A percentile compares a stretch with the other conserved stretches of the same genome.
Evolutionary conservation across 805 yeast species (phyloP).

Genomic region (Saccharomycodes ludwigii): DNA sequence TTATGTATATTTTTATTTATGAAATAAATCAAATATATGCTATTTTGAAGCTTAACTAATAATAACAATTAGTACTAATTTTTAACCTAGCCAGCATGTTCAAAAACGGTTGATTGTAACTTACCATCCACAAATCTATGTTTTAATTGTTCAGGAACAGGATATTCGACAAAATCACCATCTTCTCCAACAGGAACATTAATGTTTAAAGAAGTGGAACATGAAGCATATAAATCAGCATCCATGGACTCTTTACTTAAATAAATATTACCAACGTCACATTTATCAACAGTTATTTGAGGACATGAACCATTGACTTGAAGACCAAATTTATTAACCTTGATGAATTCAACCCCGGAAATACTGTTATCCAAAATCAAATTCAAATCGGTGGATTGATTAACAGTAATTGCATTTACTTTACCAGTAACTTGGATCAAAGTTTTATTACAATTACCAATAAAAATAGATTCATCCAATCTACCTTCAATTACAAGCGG

Average conservation of each 20-base stretch:
- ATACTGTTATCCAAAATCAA: slow-evolving; percentile 75
- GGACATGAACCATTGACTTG: slow-evolving; percentile 81
- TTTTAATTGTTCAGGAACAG: slow-evolving; percentile 86
- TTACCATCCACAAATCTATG: slow-evolving; percentile 55
- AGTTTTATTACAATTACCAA: slow-evolving; percentile 64
- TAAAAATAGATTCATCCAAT: slow-evolving; percentile 78
- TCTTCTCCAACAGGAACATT: slow-evolving; percentile 64
- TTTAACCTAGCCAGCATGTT: slow-evolving; percentile 53
- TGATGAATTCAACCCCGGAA: slow-evolving; percentile 80
- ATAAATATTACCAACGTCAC: slow-evolving; percentile 76
- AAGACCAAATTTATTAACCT: slow-evolving; percentile 66
- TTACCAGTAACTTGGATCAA: slow-evolving; percentile 83
- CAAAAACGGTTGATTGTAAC: slow-evolving; percentile 60
- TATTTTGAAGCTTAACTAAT: too few species aligned
- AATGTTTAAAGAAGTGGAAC: slow-evolving; percentile 75
- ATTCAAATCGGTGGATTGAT: slow-evolving; percentile 60
- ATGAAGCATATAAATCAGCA: slow-evolving; percentile 72
- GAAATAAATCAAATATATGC: too few species aligned
- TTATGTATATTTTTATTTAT: too few species aligned
- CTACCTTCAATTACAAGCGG: slow-evolving; percentile 59
- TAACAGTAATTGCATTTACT: slow-evolving; percentile 75
- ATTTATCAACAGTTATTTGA: slow-evolving; percentile 75
- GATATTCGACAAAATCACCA: slow-evolving; percentile 65
- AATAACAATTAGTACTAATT: too few species aligned
- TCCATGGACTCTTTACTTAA: slow-evolving; percentile 59